Conservation (phyloP, 306 rosid species). For the Astragalus glycyphyllos region DNA sequence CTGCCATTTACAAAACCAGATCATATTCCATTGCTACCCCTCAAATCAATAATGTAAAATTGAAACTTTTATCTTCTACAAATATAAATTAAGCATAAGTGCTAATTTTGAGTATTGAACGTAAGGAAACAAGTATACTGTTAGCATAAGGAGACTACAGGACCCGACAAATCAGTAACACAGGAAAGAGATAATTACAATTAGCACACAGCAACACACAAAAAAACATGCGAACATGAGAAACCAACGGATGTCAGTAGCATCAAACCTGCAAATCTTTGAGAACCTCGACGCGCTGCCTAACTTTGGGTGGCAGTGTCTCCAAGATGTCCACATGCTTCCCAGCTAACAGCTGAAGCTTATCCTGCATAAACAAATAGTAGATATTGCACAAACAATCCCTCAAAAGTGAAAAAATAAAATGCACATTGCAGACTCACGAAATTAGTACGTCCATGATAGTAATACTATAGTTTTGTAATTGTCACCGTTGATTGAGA, state of each 20-base stretch:
- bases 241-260: slow-evolving; percentile 12
- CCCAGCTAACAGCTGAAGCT: slow-evolving; percentile 48
- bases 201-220: neutral
- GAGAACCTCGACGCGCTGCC: slow-evolving; percentile 56
- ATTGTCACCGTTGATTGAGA: neutral
- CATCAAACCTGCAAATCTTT: slow-evolving; percentile 54
- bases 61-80: slow-evolving; percentile 15
- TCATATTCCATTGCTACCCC: slow-evolving; percentile 9
- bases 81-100: neutral
- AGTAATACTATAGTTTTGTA: neutral
- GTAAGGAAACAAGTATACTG: slow-evolving; percentile 5
- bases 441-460: neutral
- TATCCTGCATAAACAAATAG: slow-evolving; percentile 51
- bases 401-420: neutral
- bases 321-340: slow-evolving; percentile 49
- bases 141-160: neutral
- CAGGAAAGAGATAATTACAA: neutral
- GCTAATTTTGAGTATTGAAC: slow-evolving; percentile 19
- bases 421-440: neutral
- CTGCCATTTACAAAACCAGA: slow-evolving; percentile 45
- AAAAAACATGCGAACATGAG: neutral
- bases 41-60: neutral
- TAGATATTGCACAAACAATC: slow-evolving; percentile 8
- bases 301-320: slow-evolving; percentile 47
- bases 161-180: neutral